Evolutionary conservation across 1,284 basidiomycete species (phyloP).

Genomic region (Golubevia sp.): DNA sequence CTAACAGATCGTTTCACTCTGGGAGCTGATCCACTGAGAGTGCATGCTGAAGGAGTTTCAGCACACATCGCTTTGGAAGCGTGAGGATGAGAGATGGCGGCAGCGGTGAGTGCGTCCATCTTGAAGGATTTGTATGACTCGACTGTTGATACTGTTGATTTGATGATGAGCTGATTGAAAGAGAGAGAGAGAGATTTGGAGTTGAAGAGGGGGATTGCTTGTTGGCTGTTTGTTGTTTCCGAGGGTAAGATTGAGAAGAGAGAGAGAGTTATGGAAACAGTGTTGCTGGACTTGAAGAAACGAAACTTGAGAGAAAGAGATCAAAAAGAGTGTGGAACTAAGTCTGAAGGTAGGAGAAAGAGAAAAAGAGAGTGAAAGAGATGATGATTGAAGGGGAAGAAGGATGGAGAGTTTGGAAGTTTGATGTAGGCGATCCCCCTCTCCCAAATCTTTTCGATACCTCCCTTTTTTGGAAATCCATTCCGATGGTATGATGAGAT

Average conservation of each 20-base stretch:
- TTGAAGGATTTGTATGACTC: too few relatives aligned
- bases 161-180: too few relatives aligned
- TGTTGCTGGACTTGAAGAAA: too few relatives aligned
- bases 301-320: constrained; percentile 7
- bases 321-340: constrained; percentile 71
- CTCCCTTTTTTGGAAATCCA: constrained; percentile 65
- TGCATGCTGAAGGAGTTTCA: background rate
- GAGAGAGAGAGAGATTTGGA: too few relatives aligned
- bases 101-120: background rate
- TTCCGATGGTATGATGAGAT: background rate
- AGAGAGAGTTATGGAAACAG: constrained; percentile 26
- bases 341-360: constrained; percentile 65
- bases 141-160: too few relatives aligned
- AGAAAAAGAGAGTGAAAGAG: constrained; percentile 68
- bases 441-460: constrained; percentile 61
- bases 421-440: constrained; percentile 52
- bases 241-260: constrained; percentile 3
- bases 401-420: constrained; percentile 16
- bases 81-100: background rate
- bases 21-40: background rate
- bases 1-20: background rate
- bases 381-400: constrained; percentile 67
- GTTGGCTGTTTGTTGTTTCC: too few relatives aligned
- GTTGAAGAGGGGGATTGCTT: too few relatives aligned
- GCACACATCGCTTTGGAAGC: background rate